Evolutionary conservation across 768 basidiomycete species (phyloP).

Genomic region (Cystobasidium onofrii): DNA sequence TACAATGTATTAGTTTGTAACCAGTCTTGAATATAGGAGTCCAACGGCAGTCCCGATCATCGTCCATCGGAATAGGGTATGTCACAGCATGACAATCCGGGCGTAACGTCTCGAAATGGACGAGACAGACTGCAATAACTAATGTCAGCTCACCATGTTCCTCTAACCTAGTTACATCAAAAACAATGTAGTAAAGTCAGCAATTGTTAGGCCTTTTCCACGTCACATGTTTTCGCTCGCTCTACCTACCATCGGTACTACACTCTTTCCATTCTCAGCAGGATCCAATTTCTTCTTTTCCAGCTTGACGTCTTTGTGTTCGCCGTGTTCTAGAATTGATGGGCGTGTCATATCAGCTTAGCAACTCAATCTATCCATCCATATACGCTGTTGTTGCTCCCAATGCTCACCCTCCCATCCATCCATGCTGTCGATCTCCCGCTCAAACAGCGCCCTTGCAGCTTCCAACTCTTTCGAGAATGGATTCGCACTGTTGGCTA

Average conservation of each 20-base stretch:
- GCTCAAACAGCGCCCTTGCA: not conserved
- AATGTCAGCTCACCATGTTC: not conserved
- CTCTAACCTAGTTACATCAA: conserved; percentile 2
- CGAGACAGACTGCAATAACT: too few relatives aligned
- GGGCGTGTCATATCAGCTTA: not conserved
- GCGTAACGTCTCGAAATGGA: too few relatives aligned
- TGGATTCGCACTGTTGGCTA: conserved; percentile 10
- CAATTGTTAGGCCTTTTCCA: not conserved
- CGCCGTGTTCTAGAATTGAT: not conserved
- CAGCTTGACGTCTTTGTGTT: conserved; percentile 6
- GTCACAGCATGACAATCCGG: too few relatives aligned
- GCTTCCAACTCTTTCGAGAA: conserved; percentile 1
- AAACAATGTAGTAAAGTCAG: not conserved
- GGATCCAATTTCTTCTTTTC: conserved; percentile 28
- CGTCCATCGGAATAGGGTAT: too few relatives aligned
- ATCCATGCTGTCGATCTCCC: conserved; percentile 13
- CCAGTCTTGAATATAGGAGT: too few relatives aligned
- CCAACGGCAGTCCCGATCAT: not conserved
- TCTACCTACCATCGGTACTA: not conserved
- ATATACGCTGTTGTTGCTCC: too few relatives aligned
- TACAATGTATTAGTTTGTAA: too few relatives aligned
- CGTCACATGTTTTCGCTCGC: too few relatives aligned
- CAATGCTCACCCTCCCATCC: conserved; percentile 32
- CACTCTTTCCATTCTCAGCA: not conserved
- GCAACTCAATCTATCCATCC: not conserved